Evolutionary conservation across 139 green algal species (phyloP), one percentile per base, ranked within the genome.

Genomic region (Auxenochlorella pyrenoidosa): DNA sequence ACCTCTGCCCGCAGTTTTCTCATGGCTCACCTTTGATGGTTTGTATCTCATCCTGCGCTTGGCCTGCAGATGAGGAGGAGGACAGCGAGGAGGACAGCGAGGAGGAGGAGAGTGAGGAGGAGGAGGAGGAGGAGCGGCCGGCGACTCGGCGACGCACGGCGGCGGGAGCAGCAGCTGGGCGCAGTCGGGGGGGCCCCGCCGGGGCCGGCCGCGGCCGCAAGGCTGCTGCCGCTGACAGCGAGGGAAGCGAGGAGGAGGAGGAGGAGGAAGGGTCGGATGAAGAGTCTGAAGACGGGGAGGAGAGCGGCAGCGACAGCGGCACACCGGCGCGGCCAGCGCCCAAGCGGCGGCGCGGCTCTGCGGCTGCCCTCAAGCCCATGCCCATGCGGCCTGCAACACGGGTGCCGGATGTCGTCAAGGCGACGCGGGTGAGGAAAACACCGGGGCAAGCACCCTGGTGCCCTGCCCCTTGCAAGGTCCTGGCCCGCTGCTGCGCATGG

Each of bases 41-140:
- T n/a, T n/a, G n/a, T n/a, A n/a, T n/a, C n/a, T n/a, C n/a, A n/a
- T n/a, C n/a, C 2, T 71, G 63, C 13, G 16, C 34, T 76, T 24
- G 47, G 10, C 54, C 32, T 81, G 70, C 81, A 77, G 59, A 86
- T 6, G 65, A 88, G 30, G 75, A 83, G 38, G 83, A 66, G 22
- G 75, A 80, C 3, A 34, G n/a, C 8, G 65, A 79, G 43, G 86
- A 83, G 58, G 86, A 73, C 40, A 34, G 68, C 63, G 51, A 58
- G 26, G 88, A 89, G 68, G 73, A 83, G 36, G 38, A 72, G 51
- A n/a, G 65, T 5, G 60, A 65, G 8, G 76, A 76, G 28, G 86
- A 89, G 86, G 41, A 80, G 59, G 70, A 82, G 63, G 75, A 86
- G 30, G 85, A 60, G 73, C n/a, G n/a, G 34, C 34, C 38, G 15